A percentile compares a stretch with the other conserved stretches of the same genome.
Conservation (phyloP, 768 basidiomycete species). For the Steccherinum ochraceum region DNA sequence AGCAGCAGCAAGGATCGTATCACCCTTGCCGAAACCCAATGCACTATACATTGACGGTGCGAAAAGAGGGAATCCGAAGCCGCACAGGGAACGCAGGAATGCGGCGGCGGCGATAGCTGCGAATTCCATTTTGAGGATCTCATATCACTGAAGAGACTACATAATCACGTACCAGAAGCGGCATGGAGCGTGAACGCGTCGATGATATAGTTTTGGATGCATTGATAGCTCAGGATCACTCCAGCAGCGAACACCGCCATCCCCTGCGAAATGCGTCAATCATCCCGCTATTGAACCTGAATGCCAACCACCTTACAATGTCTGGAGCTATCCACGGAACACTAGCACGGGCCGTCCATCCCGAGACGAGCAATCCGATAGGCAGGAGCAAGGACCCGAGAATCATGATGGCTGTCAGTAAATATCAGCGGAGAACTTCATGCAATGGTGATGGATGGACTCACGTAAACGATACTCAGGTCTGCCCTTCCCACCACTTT, state of each 20-base stretch:
- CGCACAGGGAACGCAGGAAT: slow-evolving; percentile 55
- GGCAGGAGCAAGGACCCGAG: slow-evolving; percentile 57
- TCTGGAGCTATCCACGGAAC: slow-evolving; percentile 69
- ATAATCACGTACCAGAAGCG: slow-evolving; percentile 47
- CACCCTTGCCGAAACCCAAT: slow-evolving; percentile 64
- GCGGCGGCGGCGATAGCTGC: slow-evolving; percentile 59
- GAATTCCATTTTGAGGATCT: slow-evolving; percentile 13
- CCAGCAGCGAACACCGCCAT: slow-evolving; percentile 65
- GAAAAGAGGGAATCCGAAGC: slow-evolving; percentile 75
- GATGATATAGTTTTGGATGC: slow-evolving; percentile 61
- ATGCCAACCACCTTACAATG: slow-evolving; percentile 40
- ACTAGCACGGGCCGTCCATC: slow-evolving; percentile 56
- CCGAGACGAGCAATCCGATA: slow-evolving; percentile 58
- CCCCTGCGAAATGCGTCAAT: slow-evolving; percentile 37
- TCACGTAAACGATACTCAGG: slow-evolving; percentile 50
- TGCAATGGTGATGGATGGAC: slow-evolving; percentile 12
- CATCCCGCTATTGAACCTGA: background rate
- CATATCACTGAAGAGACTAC: slow-evolving; percentile 39
- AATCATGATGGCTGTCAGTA: slow-evolving; percentile 45
- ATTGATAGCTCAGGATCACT: slow-evolving; percentile 53
- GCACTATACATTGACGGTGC: slow-evolving; percentile 58
- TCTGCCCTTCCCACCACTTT: slow-evolving; percentile 44
- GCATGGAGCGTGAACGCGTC: slow-evolving; percentile 63
- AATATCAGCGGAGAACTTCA: background rate
- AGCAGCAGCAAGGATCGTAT: slow-evolving; percentile 52